Evolutionary conservation across 1,284 basidiomycete genomes (phyloP), one percentile per base, ranked within the genome.

Genomic region (Cryptococcus jaspeensis): DNA sequence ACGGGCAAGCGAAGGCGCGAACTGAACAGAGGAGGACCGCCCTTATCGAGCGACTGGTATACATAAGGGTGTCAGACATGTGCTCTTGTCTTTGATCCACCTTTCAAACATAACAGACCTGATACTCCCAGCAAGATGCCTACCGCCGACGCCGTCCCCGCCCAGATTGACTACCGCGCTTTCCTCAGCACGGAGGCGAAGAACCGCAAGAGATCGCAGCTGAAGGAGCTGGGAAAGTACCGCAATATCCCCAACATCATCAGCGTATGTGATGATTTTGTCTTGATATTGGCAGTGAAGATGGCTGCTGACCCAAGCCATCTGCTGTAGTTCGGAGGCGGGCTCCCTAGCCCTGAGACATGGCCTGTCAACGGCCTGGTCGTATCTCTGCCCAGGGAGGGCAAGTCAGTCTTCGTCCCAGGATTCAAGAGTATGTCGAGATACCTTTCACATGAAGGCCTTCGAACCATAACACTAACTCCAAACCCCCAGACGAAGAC

Each of bases 281-380:
- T 32, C 5, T 32, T 32, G 28, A 32, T 32, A 9, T 5, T 50
- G 5, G 16, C 16, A 15, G 18, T 32, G 9, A n/a, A 11, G 11
- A 22, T 46, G 20, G 15, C 45, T n/a, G 18, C n/a, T 37, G 40
- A 44, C 9, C 2, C 51, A 15, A 28, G n/a, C 25, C 18, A 37
- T 36, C 40, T 5, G 9, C 28, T 16, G 15, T 43, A 69, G 69
- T 66, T 71, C 42, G 67, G 67, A 5, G 63, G 55, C 22, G 67
- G 69, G 7, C 57, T 60, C 23, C 67, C 67, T 9, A 64, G 68
- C 41, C 56, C 67, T 1, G 62, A 58, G 6, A 71, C 67, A 1
- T 69, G 62, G 60, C 69, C 69, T 5, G 59, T 70, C 25, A 66
- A 69, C 56, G 67, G 60, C 23, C 67, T 71, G 66, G 66, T 64